Base-by-base conservation (phyloP, 805 yeast genomes). In the Cyberlindnera lachancei region DNA sequence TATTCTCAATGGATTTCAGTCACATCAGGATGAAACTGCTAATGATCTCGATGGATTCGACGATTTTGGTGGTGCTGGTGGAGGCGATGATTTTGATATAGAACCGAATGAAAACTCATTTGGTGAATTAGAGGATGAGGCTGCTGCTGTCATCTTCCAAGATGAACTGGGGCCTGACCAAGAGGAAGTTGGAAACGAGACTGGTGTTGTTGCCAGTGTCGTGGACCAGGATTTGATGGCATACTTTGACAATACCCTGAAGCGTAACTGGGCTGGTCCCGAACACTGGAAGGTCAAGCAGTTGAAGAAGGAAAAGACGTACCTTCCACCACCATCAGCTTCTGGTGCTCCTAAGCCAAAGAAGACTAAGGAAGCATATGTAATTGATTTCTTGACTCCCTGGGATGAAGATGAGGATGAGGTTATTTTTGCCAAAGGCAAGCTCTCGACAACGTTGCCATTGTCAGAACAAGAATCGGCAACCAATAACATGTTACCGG, bases 271-370 rank as follows among this genome's bases (percentile, higher is more conserved):
- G 96, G 72, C 94, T 18, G 96, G 96, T 7, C 82, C 90, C 11
- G 90, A 84, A 42, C 94, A 85, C 57, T 90, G 96, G 96, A 82
- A 81, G 56, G 80, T 90, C 9, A 62, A 70, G 25, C 70, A 74
- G 11, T 55, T 79, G 29, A 79, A 74, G 46, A 65, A 66, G 42
- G 43, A 25, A 6, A 42, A 26, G 42, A 19, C 21, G 10, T 8
- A 7, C 10, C 7, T 10, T 10, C 7, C 21, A 8, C 10, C 21
- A 8, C 25, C 21, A 10, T 20, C 30, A 13, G 31, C 26, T 21
- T 16, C 18, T 24, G 27, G 30, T 15, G 41, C 25, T 8, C 38
- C 33, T 33, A 52, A 31, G 18, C 30, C 38, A 11, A 56, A 57
- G 38, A 49, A 50, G 36, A 49, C 53, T 40, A 58, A 68, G 54